phyloP scores from a whole-genome alignment of 805 yeast species.

The Candida ascalaphidarum region DNA sequence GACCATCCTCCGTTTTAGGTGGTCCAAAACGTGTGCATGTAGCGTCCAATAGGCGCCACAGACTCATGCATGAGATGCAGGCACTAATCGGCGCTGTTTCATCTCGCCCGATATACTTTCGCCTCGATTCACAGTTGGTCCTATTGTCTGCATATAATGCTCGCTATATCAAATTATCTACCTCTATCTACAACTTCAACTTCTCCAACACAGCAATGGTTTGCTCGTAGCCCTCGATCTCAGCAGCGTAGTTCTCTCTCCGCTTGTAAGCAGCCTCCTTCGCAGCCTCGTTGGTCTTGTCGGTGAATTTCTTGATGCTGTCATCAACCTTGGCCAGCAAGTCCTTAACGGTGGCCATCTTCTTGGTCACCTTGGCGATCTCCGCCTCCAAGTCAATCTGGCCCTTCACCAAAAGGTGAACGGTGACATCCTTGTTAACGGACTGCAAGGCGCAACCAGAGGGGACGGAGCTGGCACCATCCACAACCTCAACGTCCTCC shows the following conservation, averaged over 20 bases:
- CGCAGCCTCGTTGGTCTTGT: conserved; percentile 78
- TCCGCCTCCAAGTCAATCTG: conserved; percentile 90
- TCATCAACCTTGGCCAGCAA: conserved; percentile 59
- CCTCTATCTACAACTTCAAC: conserved; percentile 39
- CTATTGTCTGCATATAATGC: too few species aligned
- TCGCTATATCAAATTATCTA: too few species aligned
- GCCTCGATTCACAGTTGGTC: too few species aligned
- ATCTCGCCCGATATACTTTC: too few species aligned
- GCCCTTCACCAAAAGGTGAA: conserved; percentile 89
- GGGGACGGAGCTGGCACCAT: conserved; percentile 52
- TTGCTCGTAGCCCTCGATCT: conserved; percentile 80
- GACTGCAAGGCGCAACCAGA: conserved; percentile 85
- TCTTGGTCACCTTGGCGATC: conserved; percentile 72
- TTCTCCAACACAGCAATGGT: conserved; percentile 80
- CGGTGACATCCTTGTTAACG: conserved; percentile 73
- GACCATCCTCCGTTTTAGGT: too few species aligned
- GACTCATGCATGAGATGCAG: too few species aligned
- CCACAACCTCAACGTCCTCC: conserved; percentile 60
- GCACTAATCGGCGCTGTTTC: too few species aligned
- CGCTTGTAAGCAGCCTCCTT: conserved; percentile 66
- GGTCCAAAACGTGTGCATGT: too few species aligned
- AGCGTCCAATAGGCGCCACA: too few species aligned
- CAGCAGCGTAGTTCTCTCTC: conserved; percentile 69
- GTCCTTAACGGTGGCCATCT: conserved; percentile 57
- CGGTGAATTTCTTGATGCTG: conserved; percentile 72